Evolutionary conservation across 208 protist genomes (phyloP), one percentile per base, ranked within the genome.

Genomic region (Crithidia bombi): DNA sequence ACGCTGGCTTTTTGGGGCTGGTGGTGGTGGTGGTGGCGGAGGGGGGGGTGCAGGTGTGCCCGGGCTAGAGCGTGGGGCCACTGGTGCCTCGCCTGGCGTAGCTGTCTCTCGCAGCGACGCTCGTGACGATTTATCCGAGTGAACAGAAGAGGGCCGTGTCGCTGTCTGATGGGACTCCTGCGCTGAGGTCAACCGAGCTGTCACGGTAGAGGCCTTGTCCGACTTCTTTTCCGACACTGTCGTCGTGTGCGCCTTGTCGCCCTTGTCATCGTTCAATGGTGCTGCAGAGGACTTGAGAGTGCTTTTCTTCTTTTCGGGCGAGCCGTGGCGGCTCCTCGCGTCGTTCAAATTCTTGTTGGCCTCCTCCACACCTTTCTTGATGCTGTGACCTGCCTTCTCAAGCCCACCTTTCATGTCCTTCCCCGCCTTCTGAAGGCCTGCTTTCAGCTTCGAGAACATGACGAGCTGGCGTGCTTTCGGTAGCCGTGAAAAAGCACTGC

Each of bases 361-460:
- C 23, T 35, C 39, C n/a, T 62, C 61, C 5, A 43, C 62, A 0
- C 15, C 43, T 21, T 58, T 49, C 23, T 75, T 65, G 49, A 47
- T 61, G 41, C 32, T 65, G 38, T 65, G 44, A n/a, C 50, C 39
- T 26, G 65, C 72, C 41, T 56, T 71, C 47, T 74, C 50, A 3
- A 68, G 4, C 0, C 66, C 67, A 15, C 63, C 52, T 41, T 69
- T 70, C 44, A 73, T 43, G 5, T 58, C 62, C n/a, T 62, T 77
- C 11, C 70, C 65, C 14, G 70, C 76, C 49, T 77, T 77, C 43
- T 67, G 38, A 5, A 70, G 32, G 11, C 36, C 54, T 0, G 66
- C 59, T 63, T 73, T 71, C n/a, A 77, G 4, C 6, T 50, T 70
- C 5, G 41, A 52, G 38, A 56, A 62, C 59, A 75, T 64, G 49